Percentiles rank a stretch among this genome's conserved stretches.
Evolutionary conservation across 192 early-diverging fungal species (phyloP).

Genomic region (Glomus cerebriforme): DNA sequence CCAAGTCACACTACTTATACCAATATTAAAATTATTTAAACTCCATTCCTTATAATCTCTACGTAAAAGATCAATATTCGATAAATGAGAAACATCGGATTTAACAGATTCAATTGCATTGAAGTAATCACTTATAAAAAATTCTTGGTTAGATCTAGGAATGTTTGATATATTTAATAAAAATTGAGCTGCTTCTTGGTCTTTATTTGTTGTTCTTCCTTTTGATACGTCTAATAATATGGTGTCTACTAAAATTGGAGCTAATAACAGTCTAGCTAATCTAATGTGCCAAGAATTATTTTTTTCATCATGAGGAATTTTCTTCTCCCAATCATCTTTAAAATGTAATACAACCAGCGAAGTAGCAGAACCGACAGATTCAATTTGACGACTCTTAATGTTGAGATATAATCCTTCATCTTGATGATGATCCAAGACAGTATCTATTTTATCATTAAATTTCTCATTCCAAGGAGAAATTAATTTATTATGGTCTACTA

Average conservation of each 20-base stretch:
- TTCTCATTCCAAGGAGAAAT: conserved; percentile 7
- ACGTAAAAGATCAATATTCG: conserved; percentile 54
- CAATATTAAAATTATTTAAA: conserved; percentile 47
- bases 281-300: conserved; percentile 30
- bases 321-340: conserved; percentile 23
- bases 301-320: neutral
- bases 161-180: conserved; percentile 35
- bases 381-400: conserved; percentile 50
- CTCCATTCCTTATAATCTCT: conserved; percentile 80
- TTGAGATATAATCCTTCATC: conserved; percentile 60
- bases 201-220: conserved; percentile 50
- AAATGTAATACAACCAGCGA: conserved; percentile 54
- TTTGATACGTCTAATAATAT: conserved; percentile 46
- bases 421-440: conserved; percentile 72
- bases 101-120: conserved; percentile 57
- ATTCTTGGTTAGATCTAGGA: neutral
- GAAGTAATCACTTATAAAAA: conserved; percentile 40
- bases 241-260: conserved; percentile 72
- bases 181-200: conserved; percentile 45
- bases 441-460: conserved; percentile 45
- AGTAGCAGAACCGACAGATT: conserved; percentile 61
- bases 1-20: conserved; percentile 64
- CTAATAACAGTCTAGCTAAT: conserved; percentile 52
- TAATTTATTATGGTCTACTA: conserved; percentile 75
- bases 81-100: conserved; percentile 48